phyloP scores from a whole-genome alignment of 345 rosid species.

The Laguncularia racemosa region DNA sequence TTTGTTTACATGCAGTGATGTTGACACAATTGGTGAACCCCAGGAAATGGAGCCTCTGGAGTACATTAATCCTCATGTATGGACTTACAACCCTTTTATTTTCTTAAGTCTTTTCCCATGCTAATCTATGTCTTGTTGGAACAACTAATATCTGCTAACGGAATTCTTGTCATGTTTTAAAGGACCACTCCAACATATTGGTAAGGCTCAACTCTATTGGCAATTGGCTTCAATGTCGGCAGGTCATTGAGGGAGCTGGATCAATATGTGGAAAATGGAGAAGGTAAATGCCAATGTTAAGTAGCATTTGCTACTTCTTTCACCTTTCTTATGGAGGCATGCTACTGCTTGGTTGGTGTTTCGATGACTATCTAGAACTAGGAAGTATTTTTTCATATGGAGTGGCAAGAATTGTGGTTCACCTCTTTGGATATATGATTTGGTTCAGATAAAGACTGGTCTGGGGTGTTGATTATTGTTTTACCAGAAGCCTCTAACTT shows the following conservation, averaged over 20 bases:
- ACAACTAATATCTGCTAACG: neutral
- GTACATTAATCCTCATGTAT: constrained; percentile 33
- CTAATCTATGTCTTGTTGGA: neutral
- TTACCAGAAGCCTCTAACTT: too few relatives aligned
- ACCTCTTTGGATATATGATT: too few relatives aligned
- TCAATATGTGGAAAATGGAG: constrained; percentile 94
- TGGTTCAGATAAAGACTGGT: too few relatives aligned
- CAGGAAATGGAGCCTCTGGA: constrained; percentile 34
- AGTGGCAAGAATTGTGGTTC: too few relatives aligned
- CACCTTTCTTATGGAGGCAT: too few relatives aligned
- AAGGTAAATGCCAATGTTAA: constrained; percentile 36
- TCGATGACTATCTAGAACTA: too few relatives aligned
- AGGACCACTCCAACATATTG: constrained; percentile 33
- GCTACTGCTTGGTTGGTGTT: too few relatives aligned
- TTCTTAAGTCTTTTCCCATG: constrained; percentile 5
- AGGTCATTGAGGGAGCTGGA: constrained; percentile 34
- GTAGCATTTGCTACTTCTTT: too few relatives aligned
- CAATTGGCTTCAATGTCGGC: constrained; percentile 92
- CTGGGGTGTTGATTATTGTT: too few relatives aligned
- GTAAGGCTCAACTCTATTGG: constrained; percentile 35
- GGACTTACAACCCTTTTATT: constrained; percentile 17
- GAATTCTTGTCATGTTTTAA: constrained; percentile 13
- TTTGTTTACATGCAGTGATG: constrained; percentile 46
- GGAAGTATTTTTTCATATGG: too few relatives aligned
- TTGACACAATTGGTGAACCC: constrained; percentile 34